Evolutionary conservation across 1,284 basidiomycete genomes (phyloP).

Genomic region (Afroboletus lepidellus): DNA sequence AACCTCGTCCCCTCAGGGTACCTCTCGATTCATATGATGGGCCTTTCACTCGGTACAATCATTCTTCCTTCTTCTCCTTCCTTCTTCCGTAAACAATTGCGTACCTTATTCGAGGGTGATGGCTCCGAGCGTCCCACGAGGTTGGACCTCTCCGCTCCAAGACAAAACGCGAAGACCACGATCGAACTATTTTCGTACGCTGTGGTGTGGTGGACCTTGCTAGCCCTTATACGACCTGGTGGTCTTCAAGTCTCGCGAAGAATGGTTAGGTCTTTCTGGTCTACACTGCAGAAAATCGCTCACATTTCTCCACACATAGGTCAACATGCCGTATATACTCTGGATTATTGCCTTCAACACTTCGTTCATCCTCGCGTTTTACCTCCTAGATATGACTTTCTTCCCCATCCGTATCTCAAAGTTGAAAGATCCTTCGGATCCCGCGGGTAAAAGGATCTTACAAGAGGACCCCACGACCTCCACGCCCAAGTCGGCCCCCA

Average conservation of each 20-base stretch:
- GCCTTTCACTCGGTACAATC: constrained; percentile 79
- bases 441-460: constrained; percentile 31
- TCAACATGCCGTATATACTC: constrained; percentile 85
- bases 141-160: constrained; percentile 28
- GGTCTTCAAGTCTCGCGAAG: constrained; percentile 66
- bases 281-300: background rate
- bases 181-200: constrained; percentile 78
- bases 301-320: constrained; percentile 44
- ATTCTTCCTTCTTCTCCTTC: constrained; percentile 77
- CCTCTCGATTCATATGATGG: constrained; percentile 85
- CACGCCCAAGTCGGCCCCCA: constrained; percentile 41
- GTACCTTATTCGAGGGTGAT: constrained; percentile 9
- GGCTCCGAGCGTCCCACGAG: constrained; percentile 15
- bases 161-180: constrained; percentile 68
- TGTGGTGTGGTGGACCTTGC: constrained; percentile 72
- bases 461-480: constrained; percentile 28
- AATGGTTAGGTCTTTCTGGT: constrained; percentile 52
- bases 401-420: constrained; percentile 47
- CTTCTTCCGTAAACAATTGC: constrained; percentile 57
- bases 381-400: constrained; percentile 71
- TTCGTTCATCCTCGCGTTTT: constrained; percentile 80
- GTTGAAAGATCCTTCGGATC: constrained; percentile 31
- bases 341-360: constrained; percentile 93
- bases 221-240: constrained; percentile 44
- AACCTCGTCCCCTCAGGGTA: constrained; percentile 61